Base-by-base conservation (phyloP, 2,329 filamentous ascomycete species). In the Penicillium italicum region DNA sequence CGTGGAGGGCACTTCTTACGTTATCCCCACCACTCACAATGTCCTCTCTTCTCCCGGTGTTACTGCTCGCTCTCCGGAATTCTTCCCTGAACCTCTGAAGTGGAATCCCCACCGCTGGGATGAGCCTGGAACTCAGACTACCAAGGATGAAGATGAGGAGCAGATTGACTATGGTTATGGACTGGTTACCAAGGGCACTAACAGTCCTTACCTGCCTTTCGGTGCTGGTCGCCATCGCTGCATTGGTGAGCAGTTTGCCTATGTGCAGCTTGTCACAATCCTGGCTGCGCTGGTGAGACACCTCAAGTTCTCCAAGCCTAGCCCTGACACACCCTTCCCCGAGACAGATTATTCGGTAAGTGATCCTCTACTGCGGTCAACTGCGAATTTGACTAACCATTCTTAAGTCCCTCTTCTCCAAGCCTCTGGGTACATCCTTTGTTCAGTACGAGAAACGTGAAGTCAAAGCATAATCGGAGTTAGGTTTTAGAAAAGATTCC, bases 41-140 rank as follows among this genome's bases (percentile, higher is more conserved):
- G 85, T 97, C 42, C 85, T 97, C 62, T 86, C 92, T 37, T 90
- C 92, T 1, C 91, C 92, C 1, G 91, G 91, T 62, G 89, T 94
- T 61, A 89, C 89, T 20, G 87, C 88, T 49, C 81, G 85, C 53
- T 86, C 89, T 57, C 78, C 84, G 22, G 75, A 83, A 56, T 89
- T 87, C 78, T 97, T 97, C 80, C 89, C 91, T 20, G 84, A 96
- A 64, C 88, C 92, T 7, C 76, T 88, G 22, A 73, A 82, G 50
- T 97, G 93, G 92, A 88, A 97, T 70, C 93, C 93, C 47, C 90
- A 94, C 76, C 87, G 93, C 55, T 97, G 93, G 93, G 85, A 91
- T 65, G 80, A 83, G 60, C 84, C 80, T 64, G 55, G 75, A 57
- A 74, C 71, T 52, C 55, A 76, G 58, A 74, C 71, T 53, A 61